These are phyloP conservation scores for Pascua sp. DNA, from an alignment of 1,284 basidiomycete species.

Conservation along the genomic window DNA sequence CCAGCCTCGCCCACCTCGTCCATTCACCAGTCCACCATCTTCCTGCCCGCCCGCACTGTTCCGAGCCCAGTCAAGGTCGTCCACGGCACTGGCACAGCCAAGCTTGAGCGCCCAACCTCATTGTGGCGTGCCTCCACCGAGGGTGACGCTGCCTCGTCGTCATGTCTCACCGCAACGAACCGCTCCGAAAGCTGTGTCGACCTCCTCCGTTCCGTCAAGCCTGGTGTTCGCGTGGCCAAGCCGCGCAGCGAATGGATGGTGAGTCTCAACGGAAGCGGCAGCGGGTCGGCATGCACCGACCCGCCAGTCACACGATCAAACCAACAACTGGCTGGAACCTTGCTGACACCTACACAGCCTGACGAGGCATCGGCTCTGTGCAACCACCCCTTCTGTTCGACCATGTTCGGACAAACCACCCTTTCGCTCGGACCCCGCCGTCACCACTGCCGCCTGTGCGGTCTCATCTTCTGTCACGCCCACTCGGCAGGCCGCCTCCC, in stretches of 20 bases:
- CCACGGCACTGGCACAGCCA: background rate
- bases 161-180: background rate
- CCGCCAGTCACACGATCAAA: no score
- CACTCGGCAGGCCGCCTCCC: slow-evolving; percentile 32
- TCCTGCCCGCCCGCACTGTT: slow-evolving; percentile 12
- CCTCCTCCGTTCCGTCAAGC: slow-evolving; percentile 4
- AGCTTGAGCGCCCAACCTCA: background rate
- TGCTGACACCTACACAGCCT: slow-evolving; percentile 18
- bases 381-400: slow-evolving; percentile 37
- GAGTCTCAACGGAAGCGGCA: slow-evolving; percentile 10
- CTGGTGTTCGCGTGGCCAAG: slow-evolving; percentile 6
- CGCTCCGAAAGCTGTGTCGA: slow-evolving; percentile 4
- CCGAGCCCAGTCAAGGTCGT: slow-evolving; percentile 12
- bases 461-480: slow-evolving; percentile 34
- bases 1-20: slow-evolving; percentile 15
- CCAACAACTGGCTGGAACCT: background rate
- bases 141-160: background rate
- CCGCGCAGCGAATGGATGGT: slow-evolving; percentile 33
- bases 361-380: slow-evolving; percentile 38
- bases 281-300: no score
- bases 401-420: slow-evolving; percentile 35
- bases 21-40: slow-evolving; percentile 10
- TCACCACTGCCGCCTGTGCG: slow-evolving; percentile 45
- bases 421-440: slow-evolving; percentile 35
- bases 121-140: slow-evolving; percentile 4